Evolutionary conservation across 306 rosid species (phyloP), one percentile per base, ranked within the genome.

Genomic region (Cucurbita pepo): DNA sequence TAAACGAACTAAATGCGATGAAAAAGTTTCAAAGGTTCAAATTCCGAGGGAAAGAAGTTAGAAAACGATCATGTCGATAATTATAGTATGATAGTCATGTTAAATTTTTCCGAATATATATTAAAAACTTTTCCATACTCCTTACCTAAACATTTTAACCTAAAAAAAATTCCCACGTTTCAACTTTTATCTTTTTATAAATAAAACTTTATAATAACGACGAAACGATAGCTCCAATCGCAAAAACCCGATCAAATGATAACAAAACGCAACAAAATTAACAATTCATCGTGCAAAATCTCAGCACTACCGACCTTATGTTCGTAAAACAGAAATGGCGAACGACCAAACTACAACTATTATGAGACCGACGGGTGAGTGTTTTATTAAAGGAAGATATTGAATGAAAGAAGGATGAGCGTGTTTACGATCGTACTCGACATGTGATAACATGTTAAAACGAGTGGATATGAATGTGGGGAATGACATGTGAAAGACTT

Each of bases 391-490:
- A 22, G 19, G 22, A 8, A 2, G 8, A 14, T 3, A 66, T 11
- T 25, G 43, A 69, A 47, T 25, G 15, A 67, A 16, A 8, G 30
- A 25, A 69, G 6, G 16, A 4, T 14, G 54, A 4, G 36, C 4
- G 56, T 0, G 51, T 18, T 10, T 18, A 65, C 4, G 38, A 43
- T 4, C 16, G 12, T 61, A 61, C 5, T 63, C 9, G n/a, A 50
- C 83, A 76, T 72, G 85, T 74, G 85, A 74, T 79, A 75, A 43
- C 62, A 72, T 86, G 58, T 72, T 38, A 53, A 73, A 67, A 48
- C 16, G 30, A 69, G 59, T 69, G 76, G 34, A 53, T 37, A 54
- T 65, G 77, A 71, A 52, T 21, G n/a, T 58, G 37, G 55, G 34
- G 10, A 37, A 54, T 45, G 19, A 72, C 51, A 51, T 72, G 63